These are phyloP conservation scores for Coemansia sp. DNA, from an alignment of 192 early-diverging fungal genomes.

Conservation along the genomic window DNA sequence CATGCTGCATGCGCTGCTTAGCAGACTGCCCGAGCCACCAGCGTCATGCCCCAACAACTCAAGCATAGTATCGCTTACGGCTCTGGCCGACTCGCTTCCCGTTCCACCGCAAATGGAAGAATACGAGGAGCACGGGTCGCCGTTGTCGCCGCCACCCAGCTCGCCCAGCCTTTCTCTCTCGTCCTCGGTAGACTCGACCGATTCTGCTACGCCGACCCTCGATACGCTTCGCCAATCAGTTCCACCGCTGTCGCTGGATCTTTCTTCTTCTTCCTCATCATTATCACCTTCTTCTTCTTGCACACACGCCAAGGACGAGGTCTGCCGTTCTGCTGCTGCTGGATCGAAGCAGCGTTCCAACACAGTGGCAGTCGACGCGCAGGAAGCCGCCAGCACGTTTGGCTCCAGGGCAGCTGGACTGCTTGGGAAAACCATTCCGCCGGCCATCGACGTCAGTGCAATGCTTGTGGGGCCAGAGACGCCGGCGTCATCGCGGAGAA, in stretches of 20 bases:
- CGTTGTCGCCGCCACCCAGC: conserved; percentile 6
- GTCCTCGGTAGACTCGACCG: background rate
- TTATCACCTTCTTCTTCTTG: background rate
- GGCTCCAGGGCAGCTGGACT: too few species aligned
- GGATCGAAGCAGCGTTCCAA: background rate
- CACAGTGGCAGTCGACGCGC: background rate
- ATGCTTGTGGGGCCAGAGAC: conserved; percentile 23
- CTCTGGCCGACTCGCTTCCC: conserved; percentile 40
- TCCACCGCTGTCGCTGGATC: background rate
- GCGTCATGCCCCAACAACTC: conserved; percentile 11
- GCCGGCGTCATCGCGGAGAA: conserved; percentile 40
- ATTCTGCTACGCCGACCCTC: background rate
- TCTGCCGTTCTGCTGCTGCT: background rate
- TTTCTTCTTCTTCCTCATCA: too few species aligned
- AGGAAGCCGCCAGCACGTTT: background rate
- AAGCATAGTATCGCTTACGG: conserved; percentile 8
- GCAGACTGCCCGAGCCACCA: conserved; percentile 50
- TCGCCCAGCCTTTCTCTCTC: conserved; percentile 18
- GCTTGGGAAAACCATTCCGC: too few species aligned
- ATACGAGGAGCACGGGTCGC: background rate
- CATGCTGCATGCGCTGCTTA: conserved; percentile 47
- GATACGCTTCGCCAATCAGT: background rate
- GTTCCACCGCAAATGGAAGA: conserved; percentile 15
- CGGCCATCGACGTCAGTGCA: background rate
- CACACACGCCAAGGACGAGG: background rate